Percentiles rank a stretch among this genome's conserved stretches.
These are phyloP conservation scores for Lizonia empirigonia DNA, from an alignment of 2,329 filamentous ascomycete genomes.

Conservation along the genomic window DNA sequence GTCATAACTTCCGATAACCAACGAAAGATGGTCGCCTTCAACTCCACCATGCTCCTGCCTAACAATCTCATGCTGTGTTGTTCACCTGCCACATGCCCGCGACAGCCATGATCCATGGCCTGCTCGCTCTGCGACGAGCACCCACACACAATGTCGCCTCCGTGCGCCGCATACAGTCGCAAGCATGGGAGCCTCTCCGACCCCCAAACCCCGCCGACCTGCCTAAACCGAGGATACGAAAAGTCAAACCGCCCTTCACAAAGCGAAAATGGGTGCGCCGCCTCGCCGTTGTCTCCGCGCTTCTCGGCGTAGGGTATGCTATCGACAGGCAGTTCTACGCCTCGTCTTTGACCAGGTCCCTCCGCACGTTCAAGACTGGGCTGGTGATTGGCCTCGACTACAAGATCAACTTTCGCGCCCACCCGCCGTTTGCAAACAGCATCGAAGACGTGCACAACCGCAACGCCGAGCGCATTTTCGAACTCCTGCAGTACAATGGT, in stretches of 20 bases:
- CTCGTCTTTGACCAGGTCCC: slow-evolving; percentile 75
- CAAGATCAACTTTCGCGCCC: slow-evolving; percentile 89
- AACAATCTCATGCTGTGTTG: neutral
- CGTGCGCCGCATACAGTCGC: slow-evolving; percentile 39
- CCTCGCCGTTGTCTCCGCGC: slow-evolving; percentile 65
- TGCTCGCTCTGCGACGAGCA: slow-evolving; percentile 42
- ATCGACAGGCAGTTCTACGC: slow-evolving; percentile 79
- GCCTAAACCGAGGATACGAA: slow-evolving; percentile 57
- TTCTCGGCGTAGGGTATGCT: slow-evolving; percentile 67
- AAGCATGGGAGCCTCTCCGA: slow-evolving; percentile 51
- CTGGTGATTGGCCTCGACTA: slow-evolving; percentile 87
- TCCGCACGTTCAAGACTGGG: slow-evolving; percentile 80
- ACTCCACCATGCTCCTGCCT: slow-evolving; percentile 7
- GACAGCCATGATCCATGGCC: slow-evolving; percentile 49
- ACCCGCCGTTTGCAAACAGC: slow-evolving; percentile 74
- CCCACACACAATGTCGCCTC: slow-evolving; percentile 27
- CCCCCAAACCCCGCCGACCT: slow-evolving; percentile 81
- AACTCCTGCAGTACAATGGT: slow-evolving; percentile 83
- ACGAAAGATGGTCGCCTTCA: slow-evolving; percentile 4
- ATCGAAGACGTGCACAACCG: slow-evolving; percentile 80
- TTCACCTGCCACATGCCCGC: neutral
- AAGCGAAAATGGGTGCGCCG: slow-evolving; percentile 79
- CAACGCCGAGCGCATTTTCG: slow-evolving; percentile 81
- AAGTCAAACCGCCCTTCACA: slow-evolving; percentile 72
- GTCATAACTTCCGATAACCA: slow-evolving; percentile 30